phyloP scores from a whole-genome alignment of 2,329 filamentous ascomycete genomes.

The Fusarium buxicola region DNA sequence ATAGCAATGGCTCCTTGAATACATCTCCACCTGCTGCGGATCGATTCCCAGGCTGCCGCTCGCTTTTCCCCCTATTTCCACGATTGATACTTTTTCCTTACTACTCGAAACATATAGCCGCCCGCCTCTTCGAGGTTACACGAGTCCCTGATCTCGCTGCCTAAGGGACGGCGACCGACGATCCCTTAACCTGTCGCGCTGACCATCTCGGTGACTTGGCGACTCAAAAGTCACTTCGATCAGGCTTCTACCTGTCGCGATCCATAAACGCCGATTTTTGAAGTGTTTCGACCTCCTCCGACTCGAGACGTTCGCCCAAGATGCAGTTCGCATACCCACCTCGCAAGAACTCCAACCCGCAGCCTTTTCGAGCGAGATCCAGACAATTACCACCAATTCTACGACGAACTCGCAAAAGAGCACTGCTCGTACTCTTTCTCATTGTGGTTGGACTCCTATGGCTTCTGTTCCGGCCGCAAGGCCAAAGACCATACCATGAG shows the following conservation, averaged over 20 bases:
- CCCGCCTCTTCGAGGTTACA: slow-evolving; percentile 24
- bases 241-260: slow-evolving; percentile 5
- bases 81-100: background rate
- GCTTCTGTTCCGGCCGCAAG: slow-evolving; percentile 60
- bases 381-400: slow-evolving; percentile 63
- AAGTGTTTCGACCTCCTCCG: background rate
- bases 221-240: slow-evolving; percentile 1
- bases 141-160: slow-evolving; percentile 14
- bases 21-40: slow-evolving; percentile 10
- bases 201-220: background rate
- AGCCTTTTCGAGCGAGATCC: slow-evolving; percentile 74
- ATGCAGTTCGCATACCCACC: slow-evolving; percentile 95
- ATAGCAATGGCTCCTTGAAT: slow-evolving; percentile 31
- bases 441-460: slow-evolving; percentile 70
- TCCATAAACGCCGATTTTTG: background rate
- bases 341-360: slow-evolving; percentile 82
- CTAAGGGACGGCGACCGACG: slow-evolving; percentile 17
- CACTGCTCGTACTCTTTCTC: slow-evolving; percentile 65
- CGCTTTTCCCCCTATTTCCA: slow-evolving; percentile 15
- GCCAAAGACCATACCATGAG: slow-evolving; percentile 49
- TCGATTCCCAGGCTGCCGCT: slow-evolving; percentile 23
- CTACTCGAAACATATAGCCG: background rate
- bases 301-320: slow-evolving; percentile 42
- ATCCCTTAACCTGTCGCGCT: slow-evolving; percentile 15
- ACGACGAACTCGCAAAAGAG: slow-evolving; percentile 72